These are phyloP conservation scores for Limnanthes douglasii DNA, from an alignment of 345 rosid genomes.

Conservation along the genomic window DNA sequence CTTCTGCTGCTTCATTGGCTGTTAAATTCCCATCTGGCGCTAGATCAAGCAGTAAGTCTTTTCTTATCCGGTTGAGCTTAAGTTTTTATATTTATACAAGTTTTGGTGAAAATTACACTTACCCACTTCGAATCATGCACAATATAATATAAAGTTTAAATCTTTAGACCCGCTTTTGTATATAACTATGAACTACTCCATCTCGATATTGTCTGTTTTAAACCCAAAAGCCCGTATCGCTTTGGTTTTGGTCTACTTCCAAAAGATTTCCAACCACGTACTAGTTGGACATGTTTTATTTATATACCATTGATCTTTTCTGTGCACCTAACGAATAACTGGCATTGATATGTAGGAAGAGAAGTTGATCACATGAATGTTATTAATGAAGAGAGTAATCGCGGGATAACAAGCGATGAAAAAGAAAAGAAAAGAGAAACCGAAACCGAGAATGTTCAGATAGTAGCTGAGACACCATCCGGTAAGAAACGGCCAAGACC, in stretches of 20 bases:
- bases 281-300: no score
- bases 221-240: background rate
- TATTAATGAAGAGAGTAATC: constrained; percentile 36
- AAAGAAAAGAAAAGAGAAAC: constrained; percentile 3
- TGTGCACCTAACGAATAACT: no score
- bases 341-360: constrained; percentile 39
- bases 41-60: constrained; percentile 30
- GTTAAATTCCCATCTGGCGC: constrained; percentile 38
- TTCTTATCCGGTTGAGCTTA: constrained; percentile 1
- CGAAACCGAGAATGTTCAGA: background rate
- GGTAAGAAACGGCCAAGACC: constrained; percentile 15
- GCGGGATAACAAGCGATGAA: constrained; percentile 17
- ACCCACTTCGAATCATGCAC: background rate
- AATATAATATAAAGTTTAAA: no score
- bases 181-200: no score
- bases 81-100: no score
- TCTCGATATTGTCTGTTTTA: no score
- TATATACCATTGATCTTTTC: no score
- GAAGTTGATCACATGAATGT: constrained; percentile 29
- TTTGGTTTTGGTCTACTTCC: no score
- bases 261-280: no score
- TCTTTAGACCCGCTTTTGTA: no score
- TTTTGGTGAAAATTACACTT: no score
- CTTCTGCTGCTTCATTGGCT: constrained; percentile 33
- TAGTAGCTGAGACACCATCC: background rate